phyloP scores from a whole-genome alignment of 164 flowering plant genomes.

The Kingdonia uniflora region DNA sequence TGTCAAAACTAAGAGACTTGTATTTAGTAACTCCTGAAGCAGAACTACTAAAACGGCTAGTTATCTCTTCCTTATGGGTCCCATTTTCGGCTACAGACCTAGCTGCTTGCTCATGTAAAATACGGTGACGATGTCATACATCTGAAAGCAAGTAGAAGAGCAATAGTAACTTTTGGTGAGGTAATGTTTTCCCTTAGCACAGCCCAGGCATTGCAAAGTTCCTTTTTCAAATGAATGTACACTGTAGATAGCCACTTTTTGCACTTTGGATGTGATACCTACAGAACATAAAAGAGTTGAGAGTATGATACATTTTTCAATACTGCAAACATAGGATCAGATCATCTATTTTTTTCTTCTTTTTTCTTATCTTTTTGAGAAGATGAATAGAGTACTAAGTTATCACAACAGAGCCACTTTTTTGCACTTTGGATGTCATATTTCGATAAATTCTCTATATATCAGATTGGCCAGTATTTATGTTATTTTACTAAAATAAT shows the following conservation, averaged over 20 bases:
- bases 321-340: no score
- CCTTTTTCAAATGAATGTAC: conserved; percentile 92
- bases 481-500: no score
- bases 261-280: conserved; percentile 92
- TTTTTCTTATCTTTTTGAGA: no score
- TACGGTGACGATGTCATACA: conserved; percentile 98
- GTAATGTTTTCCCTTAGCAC: conserved; percentile 33
- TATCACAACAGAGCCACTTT: no score
- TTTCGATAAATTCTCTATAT: no score
- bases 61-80: conserved; percentile 74
- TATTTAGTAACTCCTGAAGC: conserved; percentile 39
- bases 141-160: conserved; percentile 75
- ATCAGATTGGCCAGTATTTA: no score
- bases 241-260: conserved; percentile 77
- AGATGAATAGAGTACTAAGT: no score
- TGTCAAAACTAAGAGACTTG: conserved; percentile 45
- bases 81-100: conserved; percentile 80
- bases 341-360: no score
- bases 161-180: conserved; percentile 89
- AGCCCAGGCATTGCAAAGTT: conserved; percentile 70
- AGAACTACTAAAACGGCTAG: conserved; percentile 22
- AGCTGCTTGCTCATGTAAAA: conserved; percentile 85
- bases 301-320: no score
- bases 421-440: no score
- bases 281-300: conserved; percentile 15